Conservation (phyloP, 495 filamentous ascomycete species). For the Penicillium macrosclerotiorum region DNA sequence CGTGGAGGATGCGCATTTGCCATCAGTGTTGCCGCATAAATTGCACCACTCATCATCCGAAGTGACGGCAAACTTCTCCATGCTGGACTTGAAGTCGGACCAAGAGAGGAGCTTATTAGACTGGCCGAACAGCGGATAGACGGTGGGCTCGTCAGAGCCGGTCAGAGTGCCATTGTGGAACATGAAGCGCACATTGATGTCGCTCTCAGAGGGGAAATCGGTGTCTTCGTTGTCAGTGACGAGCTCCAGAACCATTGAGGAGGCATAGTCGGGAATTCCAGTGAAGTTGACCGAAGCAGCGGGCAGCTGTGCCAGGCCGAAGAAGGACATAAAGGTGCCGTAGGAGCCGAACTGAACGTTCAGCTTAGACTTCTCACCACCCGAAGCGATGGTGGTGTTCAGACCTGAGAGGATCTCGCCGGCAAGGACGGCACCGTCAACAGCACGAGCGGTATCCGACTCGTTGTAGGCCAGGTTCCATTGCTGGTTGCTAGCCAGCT, state of each 20-base stretch:
- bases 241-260: slow-evolving; percentile 50
- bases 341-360: slow-evolving; percentile 49
- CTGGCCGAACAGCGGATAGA: slow-evolving; percentile 46
- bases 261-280: slow-evolving; percentile 51
- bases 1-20: slow-evolving; percentile 28
- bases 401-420: slow-evolving; percentile 42
- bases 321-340: slow-evolving; percentile 47
- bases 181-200: slow-evolving; percentile 47
- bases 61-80: slow-evolving; percentile 38
- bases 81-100: slow-evolving; percentile 37
- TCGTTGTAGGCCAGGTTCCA: slow-evolving; percentile 53
- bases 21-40: slow-evolving; percentile 42
- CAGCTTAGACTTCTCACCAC: slow-evolving; percentile 33
- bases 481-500: slow-evolving; percentile 50
- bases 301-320: slow-evolving; percentile 46
- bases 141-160: slow-evolving; percentile 22
- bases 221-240: slow-evolving; percentile 41
- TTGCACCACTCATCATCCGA: slow-evolving; percentile 43
- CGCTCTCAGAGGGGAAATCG: slow-evolving; percentile 30
- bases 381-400: slow-evolving; percentile 39
- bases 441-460: slow-evolving; percentile 45
- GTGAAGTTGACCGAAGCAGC: slow-evolving; percentile 36
- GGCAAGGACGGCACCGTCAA: slow-evolving; percentile 48
- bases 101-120: slow-evolving; percentile 30
- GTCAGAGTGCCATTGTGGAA: slow-evolving; percentile 52